Conservation (phyloP, 768 basidiomycete species). For the Pleurotus sapidus region DNA sequence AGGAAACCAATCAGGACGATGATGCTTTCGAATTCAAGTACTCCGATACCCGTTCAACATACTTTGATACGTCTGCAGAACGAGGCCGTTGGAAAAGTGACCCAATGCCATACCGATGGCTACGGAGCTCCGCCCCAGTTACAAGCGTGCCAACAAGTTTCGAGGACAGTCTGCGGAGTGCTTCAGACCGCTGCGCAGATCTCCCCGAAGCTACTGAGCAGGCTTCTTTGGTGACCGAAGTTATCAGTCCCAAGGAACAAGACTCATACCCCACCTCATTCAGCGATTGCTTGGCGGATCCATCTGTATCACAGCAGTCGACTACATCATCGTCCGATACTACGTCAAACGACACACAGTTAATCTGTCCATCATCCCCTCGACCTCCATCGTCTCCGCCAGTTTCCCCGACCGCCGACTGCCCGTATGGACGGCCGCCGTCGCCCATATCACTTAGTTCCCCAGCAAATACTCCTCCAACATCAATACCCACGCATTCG, state of each 20-base stretch:
- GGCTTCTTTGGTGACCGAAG: too few relatives aligned
- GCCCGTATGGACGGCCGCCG: too few relatives aligned
- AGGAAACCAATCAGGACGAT: slow-evolving; percentile 25
- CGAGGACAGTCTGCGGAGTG: too few relatives aligned
- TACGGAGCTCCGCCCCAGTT: slow-evolving; percentile 31
- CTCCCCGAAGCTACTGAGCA: too few relatives aligned
- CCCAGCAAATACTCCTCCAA: too few relatives aligned
- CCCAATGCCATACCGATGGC: slow-evolving; percentile 30
- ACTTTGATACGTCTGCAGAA: slow-evolving; percentile 54
- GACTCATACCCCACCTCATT: background rate
- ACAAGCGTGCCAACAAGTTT: too few relatives aligned
- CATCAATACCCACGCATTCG: too few relatives aligned
- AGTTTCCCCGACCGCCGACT: background rate
- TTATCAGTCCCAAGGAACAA: too few relatives aligned
- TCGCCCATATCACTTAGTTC: too few relatives aligned
- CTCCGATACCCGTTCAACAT: slow-evolving; percentile 40
- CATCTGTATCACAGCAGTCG: slow-evolving; percentile 17
- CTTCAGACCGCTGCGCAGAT: too few relatives aligned
- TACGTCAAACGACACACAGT: background rate
- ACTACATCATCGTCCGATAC: slow-evolving; percentile 9
- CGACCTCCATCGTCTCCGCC: slow-evolving; percentile 23
- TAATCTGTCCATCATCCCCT: slow-evolving; percentile 18
- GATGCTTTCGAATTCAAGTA: slow-evolving; percentile 24
- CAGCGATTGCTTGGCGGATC: slow-evolving; percentile 18
- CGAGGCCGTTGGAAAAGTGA: slow-evolving; percentile 59